These are phyloP conservation scores for Ramaria rubella DNA, from an alignment of 768 basidiomycete species.

Conservation along the genomic window DNA sequence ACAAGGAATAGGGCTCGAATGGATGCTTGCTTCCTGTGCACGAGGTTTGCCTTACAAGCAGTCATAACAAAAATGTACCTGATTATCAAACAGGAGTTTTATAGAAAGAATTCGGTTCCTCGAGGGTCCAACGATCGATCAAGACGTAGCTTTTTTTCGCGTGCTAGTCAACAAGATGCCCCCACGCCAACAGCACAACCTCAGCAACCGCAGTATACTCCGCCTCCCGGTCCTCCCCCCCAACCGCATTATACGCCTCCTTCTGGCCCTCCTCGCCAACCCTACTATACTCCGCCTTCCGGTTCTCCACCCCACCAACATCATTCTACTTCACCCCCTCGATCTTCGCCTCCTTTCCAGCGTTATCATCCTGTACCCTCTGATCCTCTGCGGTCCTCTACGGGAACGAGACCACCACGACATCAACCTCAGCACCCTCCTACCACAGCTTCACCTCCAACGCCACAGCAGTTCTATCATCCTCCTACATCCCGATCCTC, in stretches of 20 bases:
- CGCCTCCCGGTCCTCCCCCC: conserved; percentile 20
- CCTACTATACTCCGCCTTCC: conserved; percentile 20
- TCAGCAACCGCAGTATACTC: conserved; percentile 25
- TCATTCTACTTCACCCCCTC: no score
- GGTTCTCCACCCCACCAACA: conserved; percentile 19
- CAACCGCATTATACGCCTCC: no score
- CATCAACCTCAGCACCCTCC: conserved; percentile 13
- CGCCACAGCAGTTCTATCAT: conserved; percentile 9
- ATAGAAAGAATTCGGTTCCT: conserved; percentile 59
- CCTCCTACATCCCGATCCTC: conserved; percentile 18
- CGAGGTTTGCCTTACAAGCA: conserved; percentile 38
- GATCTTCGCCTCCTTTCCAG: conserved; percentile 24
- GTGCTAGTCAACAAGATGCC: conserved; percentile 25
- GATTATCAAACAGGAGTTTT: conserved; percentile 38
- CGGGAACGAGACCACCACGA: conserved; percentile 2
- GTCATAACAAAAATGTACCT: neutral
- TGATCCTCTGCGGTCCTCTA: conserved; percentile 8
- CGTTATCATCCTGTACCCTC: conserved; percentile 21
- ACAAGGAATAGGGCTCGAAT: conserved; percentile 37
- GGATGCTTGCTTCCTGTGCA: conserved; percentile 56
- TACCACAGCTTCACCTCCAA: conserved; percentile 11
- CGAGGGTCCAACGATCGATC: conserved; percentile 20
- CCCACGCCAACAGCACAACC: conserved; percentile 27
- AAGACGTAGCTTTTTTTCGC: conserved; percentile 40
- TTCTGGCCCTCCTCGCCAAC: conserved; percentile 24